Evolutionary conservation across 192 early-diverging fungal genomes (phyloP), one percentile per base, ranked within the genome.

Genomic region (Coemansia sp.): DNA sequence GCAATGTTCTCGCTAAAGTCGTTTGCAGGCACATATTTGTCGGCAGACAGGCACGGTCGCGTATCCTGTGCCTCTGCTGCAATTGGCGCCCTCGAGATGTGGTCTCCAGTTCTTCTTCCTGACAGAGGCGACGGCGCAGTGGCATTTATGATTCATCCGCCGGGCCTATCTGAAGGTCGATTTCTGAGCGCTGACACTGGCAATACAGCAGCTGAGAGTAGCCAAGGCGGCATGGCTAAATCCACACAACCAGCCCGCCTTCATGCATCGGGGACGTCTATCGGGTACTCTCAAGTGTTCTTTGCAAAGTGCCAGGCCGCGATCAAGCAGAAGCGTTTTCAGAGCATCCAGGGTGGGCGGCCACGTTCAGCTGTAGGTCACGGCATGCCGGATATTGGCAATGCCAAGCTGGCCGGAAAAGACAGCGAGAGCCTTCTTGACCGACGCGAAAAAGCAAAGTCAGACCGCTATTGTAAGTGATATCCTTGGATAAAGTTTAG

Each of bases 71-170:
- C 21, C 9, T 52, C 76, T 0, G 43, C 39, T 25, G 76, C 76
- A 13, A 79, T 79, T 20, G 71, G 76, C 1, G 47, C 71, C 9
- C 62, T 79, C 18, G 71, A 79, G 25, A 70, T 69, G 72, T 79
- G 76, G 76, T 66, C 63, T 10, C 76, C 76, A 11, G 52, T 79
- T 35, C 11, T 79, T 43, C 53, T 72, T 9, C 70, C 66, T 2
- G 76, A 73, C 12, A 47, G 55, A 21, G 76, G 71, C 13, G 63
- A 69, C 6, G 76, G 76, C 28, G 66, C 76, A n/a, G 45, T 79
- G 41, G 70, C 76, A 43, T 26, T 79, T 18, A 59, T 21, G 64
- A 71, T 72, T 12, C 26, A 23, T 0, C 61, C 62, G 23, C 75
- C 75, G 10, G 66, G 62, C 18, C 11, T 50, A 2, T 45, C 61